Percentiles rank a stretch among this genome's conserved stretches.
phyloP scores from a whole-genome alignment of 2,329 filamentous ascomycete species.

The Diaporthe amygdali region DNA sequence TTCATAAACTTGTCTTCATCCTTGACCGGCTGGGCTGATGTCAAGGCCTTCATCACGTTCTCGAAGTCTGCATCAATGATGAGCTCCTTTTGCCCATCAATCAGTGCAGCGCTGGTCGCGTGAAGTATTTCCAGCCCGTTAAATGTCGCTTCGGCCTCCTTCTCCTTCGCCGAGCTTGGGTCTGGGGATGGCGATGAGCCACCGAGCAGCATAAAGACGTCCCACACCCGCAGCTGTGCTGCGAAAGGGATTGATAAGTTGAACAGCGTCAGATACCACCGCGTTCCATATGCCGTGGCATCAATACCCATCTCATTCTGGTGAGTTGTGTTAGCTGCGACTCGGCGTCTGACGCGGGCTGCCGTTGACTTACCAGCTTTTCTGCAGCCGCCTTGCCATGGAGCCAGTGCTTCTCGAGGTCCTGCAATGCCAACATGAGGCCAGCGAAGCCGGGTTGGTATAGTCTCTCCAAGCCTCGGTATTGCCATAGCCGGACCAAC shows the following conservation, averaged over 20 bases:
- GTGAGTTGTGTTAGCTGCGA: constrained; percentile 23
- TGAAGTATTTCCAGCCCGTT: constrained; percentile 83
- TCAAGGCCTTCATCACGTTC: constrained; percentile 96
- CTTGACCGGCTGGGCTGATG: constrained; percentile 90
- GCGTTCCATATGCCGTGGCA: constrained; percentile 90
- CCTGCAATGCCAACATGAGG: constrained; percentile 82
- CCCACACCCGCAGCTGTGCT: constrained; percentile 94
- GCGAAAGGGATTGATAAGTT: constrained; percentile 95
- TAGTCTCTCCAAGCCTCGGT: constrained; percentile 83
- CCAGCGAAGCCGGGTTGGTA: constrained; percentile 86
- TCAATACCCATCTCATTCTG: constrained; percentile 80
- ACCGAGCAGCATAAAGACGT: constrained; percentile 94
- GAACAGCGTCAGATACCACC: constrained; percentile 98
- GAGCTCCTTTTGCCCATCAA: constrained; percentile 88
- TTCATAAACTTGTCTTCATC: constrained; percentile 94
- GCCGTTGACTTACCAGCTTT: constrained; percentile 70
- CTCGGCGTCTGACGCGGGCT: background rate
- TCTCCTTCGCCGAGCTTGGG: constrained; percentile 4
- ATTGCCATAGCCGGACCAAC: constrained; percentile 92
- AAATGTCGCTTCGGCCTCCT: constrained; percentile 12
- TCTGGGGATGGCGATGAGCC: constrained; percentile 60
- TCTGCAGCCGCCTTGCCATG: constrained; percentile 75
- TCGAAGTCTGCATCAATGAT: constrained; percentile 94
- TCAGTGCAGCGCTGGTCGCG: constrained; percentile 85
- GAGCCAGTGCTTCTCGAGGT: constrained; percentile 88